Evolutionary conservation across 306 rosid species (phyloP).

Genomic region (Malus fusca): DNA sequence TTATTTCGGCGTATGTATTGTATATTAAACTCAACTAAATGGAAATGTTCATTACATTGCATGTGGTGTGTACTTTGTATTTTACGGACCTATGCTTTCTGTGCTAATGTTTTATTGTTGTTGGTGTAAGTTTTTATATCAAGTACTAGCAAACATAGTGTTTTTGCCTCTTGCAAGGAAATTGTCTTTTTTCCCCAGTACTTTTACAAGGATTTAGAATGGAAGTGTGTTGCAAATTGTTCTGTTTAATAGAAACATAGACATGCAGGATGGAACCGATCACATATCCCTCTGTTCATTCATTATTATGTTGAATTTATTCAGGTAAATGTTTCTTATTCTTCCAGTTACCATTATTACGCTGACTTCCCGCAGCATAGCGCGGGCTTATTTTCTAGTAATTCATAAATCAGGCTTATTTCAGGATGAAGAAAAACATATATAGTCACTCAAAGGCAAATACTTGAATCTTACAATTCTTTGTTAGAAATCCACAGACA

Average conservation of each 20-base stretch:
- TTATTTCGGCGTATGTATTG: no score
- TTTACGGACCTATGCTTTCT: background rate
- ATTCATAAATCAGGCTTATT: no score
- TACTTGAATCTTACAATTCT: background rate
- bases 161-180: background rate
- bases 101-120: background rate
- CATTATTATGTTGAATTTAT: no score
- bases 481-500: background rate
- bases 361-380: no score
- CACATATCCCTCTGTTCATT: no score
- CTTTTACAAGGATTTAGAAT: background rate
- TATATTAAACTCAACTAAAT: no score
- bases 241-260: background rate
- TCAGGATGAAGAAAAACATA: background rate
- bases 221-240: background rate
- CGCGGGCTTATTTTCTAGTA: no score
- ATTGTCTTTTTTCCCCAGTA: no score
- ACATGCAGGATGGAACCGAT: background rate
- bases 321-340: no score
- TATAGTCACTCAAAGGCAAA: background rate
- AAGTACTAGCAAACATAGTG: background rate
- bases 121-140: background rate
- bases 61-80: background rate
- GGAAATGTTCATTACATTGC: background rate
- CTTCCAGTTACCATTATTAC: no score